Evolutionary conservation across 805 yeast genomes (phyloP).

Genomic region (Lipomyces starkeyi): DNA sequence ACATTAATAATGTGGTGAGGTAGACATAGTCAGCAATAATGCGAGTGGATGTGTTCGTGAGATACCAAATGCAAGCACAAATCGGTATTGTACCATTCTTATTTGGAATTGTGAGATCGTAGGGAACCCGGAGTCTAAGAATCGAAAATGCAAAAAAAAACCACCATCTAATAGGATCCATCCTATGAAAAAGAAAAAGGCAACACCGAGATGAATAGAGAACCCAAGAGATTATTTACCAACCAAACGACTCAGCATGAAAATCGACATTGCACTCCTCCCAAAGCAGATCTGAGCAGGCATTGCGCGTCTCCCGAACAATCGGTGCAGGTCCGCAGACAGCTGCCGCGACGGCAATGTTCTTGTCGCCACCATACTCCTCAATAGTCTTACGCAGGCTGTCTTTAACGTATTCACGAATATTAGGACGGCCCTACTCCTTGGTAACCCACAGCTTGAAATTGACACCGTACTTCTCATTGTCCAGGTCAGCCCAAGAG

Average conservation of each 20-base stretch:
- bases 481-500: slow-evolving; percentile 41
- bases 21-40: background rate
- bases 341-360: slow-evolving; percentile 39
- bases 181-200: slow-evolving; percentile 7
- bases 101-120: background rate
- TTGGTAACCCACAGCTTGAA: slow-evolving; percentile 43
- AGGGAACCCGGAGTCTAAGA: background rate
- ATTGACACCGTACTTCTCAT: slow-evolving; percentile 36
- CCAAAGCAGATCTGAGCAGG: slow-evolving; percentile 40
- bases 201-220: slow-evolving; percentile 10
- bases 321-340: slow-evolving; percentile 44
- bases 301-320: slow-evolving; percentile 42
- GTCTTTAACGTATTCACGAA: slow-evolving; percentile 35
- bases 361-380: slow-evolving; percentile 32
- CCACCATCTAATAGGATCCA: slow-evolving; percentile 18
- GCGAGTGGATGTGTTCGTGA: background rate
- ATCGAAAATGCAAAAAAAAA: background rate
- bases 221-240: slow-evolving; percentile 37
- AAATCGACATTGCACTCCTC: slow-evolving; percentile 40
- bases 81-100: background rate
- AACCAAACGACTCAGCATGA: slow-evolving; percentile 45
- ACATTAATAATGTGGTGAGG: background rate
- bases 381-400: slow-evolving; percentile 29
- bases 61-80: background rate
- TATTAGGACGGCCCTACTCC: slow-evolving; percentile 44